Evolutionary conservation across 257 asterid species (phyloP).

Genomic region (Solanum appendiculatum): DNA sequence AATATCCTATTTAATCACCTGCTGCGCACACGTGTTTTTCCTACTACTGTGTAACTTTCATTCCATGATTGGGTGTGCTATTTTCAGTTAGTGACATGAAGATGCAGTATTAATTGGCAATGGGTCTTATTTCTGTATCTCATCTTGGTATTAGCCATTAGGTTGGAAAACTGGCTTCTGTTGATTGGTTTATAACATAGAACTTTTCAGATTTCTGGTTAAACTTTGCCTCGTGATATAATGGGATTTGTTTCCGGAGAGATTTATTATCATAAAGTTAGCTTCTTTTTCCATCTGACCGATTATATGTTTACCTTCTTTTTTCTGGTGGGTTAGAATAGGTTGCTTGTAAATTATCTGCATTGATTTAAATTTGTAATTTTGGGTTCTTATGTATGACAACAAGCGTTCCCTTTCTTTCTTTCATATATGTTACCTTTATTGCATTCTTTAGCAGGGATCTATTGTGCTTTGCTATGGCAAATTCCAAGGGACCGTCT

Average conservation of each 20-base stretch:
- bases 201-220: not conserved
- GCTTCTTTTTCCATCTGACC: not conserved
- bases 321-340: not conserved
- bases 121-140: not conserved
- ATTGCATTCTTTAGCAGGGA: conserved; percentile 22
- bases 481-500: conserved; percentile 71
- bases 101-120: not conserved
- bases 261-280: not conserved
- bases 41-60: not conserved
- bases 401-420: not conserved
- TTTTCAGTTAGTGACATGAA: not conserved
- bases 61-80: not conserved
- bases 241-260: not conserved
- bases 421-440: not conserved
- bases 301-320: not conserved
- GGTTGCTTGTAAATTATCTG: not conserved
- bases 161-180: not conserved
- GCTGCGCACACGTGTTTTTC: not conserved
- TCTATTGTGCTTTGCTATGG: conserved; percentile 41
- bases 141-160: not conserved
- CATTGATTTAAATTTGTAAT: not conserved
- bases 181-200: not conserved
- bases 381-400: not conserved
- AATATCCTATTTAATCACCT: not conserved
- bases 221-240: not conserved